Base-by-base conservation (phyloP, 306 rosid species). In the Casuarina equisetifolia region DNA sequence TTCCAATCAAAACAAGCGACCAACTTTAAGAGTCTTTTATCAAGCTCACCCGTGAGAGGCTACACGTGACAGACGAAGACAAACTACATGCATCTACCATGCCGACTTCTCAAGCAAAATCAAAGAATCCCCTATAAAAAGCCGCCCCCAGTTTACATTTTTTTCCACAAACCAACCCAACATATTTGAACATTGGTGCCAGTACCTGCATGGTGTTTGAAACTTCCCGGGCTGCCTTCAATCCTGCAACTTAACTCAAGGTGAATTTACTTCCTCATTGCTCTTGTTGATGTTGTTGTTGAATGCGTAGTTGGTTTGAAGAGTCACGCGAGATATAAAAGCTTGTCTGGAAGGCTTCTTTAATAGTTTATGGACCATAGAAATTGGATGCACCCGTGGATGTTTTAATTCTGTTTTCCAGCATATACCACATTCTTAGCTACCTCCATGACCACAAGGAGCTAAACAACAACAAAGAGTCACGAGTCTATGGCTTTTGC, bases 391-490 rank as follows among this genome's bases (percentile, higher is more conserved):
- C 73, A 76, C 95, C 88, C 93, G 90, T 86, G 96, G 87, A 71
- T 75, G 83, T 17, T 55, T 82, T 85, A 84, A 81, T 71, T 73
- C 76, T 45, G 68, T 84, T 78, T 89, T 85, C 81, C 67, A 71
- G 72, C 74, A 72, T 83, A 86, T 59, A 76, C 82, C 84, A 44
- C 77, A 72, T 67, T 38, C 84, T 68, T 69, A 69, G 76, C 77
- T 78, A 74, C 64, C 80, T 84, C 78, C 53, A 61, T 76, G 91
- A 86, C 88, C 93, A 84, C 86, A 67, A 53, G 75, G 77, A 71
- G 83, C 92, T 71, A 89, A 73, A 80, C 83, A 86, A 88, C 92
- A 91, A 90, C n/a, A 39, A 68, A 88, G 84, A 88, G 89, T 91
- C 97, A 91, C 94, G 92, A 67, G 85, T 54, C 19, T 38, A 35